Percentiles rank a stretch among this genome's conserved stretches.
Conservation (phyloP, 1,139 yeast genomes). For the Suhomyces yuchorum region DNA sequence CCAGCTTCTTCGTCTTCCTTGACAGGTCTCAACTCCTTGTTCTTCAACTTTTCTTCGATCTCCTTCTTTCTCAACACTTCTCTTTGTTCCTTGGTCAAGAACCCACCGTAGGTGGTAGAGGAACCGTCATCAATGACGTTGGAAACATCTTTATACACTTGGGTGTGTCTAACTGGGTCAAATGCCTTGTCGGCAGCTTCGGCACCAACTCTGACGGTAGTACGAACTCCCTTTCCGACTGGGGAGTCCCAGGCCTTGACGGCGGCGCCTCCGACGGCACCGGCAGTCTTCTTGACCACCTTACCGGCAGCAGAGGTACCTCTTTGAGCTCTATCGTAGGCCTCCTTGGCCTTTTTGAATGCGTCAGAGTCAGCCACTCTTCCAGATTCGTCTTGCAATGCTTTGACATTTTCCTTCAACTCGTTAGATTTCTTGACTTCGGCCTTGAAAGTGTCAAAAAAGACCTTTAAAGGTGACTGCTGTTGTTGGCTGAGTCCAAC, state of each 20-base stretch:
- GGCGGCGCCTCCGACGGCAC: constrained; percentile 88
- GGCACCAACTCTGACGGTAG: constrained; percentile 78
- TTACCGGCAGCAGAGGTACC: constrained; percentile 82
- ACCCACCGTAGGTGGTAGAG: constrained; percentile 89
- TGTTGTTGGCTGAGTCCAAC: constrained; percentile 22
- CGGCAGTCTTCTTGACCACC: constrained; percentile 88
- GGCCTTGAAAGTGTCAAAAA: constrained; percentile 83
- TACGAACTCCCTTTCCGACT: constrained; percentile 83
- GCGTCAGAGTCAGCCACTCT: constrained; percentile 94
- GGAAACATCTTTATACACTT: constrained; percentile 83
- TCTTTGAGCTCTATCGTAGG: constrained; percentile 81
- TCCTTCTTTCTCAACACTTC: constrained; percentile 71
- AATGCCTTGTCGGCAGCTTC: constrained; percentile 82
- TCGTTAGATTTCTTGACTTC: constrained; percentile 93
- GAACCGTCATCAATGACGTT: constrained; percentile 92
- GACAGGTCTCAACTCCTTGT: constrained; percentile 57
- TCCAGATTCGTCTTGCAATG: constrained; percentile 95
- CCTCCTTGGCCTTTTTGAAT: constrained; percentile 89
- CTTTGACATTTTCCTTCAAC: constrained; percentile 89
- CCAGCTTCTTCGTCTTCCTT: constrained; percentile 88
- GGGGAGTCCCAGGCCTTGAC: constrained; percentile 96
- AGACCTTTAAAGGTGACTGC: constrained; percentile 88
- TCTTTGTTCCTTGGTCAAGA: constrained; percentile 83
- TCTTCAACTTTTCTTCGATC: constrained; percentile 43
- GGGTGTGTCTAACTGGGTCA: constrained; percentile 92